phyloP scores from a whole-genome alignment of 257 asterid species.

The Striga asiatica region DNA sequence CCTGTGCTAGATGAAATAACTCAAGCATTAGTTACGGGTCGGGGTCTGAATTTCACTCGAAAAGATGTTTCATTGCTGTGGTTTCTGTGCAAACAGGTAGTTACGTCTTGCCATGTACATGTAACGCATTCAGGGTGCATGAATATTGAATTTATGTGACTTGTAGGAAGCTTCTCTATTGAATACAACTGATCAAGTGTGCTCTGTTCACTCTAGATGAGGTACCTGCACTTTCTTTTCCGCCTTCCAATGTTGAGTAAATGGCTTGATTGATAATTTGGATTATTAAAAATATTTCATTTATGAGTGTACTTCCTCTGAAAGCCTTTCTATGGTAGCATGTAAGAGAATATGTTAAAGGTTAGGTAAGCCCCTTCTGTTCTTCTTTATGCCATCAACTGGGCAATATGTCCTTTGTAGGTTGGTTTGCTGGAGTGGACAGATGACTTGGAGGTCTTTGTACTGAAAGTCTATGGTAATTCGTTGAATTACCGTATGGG shows the following conservation, averaged over 20 bases:
- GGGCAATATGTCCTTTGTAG: slow-evolving; percentile 23
- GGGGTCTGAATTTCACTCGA: slow-evolving; percentile 66
- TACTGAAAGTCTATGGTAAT: slow-evolving; percentile 86
- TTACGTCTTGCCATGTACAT: slow-evolving; percentile 5
- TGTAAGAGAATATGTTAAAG: neutral
- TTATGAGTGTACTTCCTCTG: slow-evolving; percentile 6
- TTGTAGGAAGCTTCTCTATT: slow-evolving; percentile 85
- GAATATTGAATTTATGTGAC: slow-evolving; percentile 4
- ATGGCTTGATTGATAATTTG: slow-evolving; percentile 4
- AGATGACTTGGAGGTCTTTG: slow-evolving; percentile 83
- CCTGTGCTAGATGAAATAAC: slow-evolving; percentile 63
- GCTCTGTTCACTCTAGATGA: slow-evolving; percentile 65
- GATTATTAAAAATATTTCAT: neutral
- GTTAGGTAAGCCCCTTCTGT: too few species aligned
- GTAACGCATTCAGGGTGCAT: slow-evolving; percentile 4
- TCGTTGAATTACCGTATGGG: slow-evolving; percentile 88
- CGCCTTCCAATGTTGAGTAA: neutral
- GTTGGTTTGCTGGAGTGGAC: slow-evolving; percentile 84
- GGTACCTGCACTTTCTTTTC: slow-evolving; percentile 39
- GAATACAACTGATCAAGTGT: slow-evolving; percentile 76
- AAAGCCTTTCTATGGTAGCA: neutral
- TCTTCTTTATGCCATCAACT: too few species aligned
- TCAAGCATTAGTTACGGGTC: slow-evolving; percentile 38
- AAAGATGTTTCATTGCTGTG: slow-evolving; percentile 68
- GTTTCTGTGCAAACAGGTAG: slow-evolving; percentile 91